Base-by-base conservation (phyloP, 2,329 filamentous ascomycete species). In the Sporothrix luriei region DNA sequence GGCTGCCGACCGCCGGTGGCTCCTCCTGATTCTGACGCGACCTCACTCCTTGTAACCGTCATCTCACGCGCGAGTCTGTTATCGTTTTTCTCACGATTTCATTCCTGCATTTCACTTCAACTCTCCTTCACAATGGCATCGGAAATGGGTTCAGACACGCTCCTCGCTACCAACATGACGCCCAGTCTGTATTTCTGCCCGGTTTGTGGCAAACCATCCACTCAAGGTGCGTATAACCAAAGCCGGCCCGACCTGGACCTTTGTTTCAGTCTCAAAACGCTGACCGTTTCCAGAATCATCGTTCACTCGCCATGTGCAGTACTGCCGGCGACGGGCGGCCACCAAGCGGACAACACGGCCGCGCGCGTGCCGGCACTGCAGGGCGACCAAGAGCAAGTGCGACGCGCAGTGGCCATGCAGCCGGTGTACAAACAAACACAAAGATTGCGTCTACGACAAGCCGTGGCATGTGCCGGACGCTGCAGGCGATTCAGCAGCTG, bases 361-460 rank as follows among this genome's bases (percentile, higher is more conserved):
- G 16, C 68, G 65, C 24, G 72, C 72, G 9, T 72, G 72, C 59
- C 66, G 61, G 16, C 54, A 64, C 19, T 73, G 72, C 38, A 51
- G 71, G 4, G 48, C 38, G 49, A 68, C 68, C 54, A 73, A 73
- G 54, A 69, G 33, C 49, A 73, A 73, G 21, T 73, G 72, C 52
- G 72, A 73, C 57, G 66, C 69, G 19, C 49, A 70, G 59, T 61
- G 19, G 55, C 71, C 72, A 14, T 73, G 72, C 65, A 67, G 68
- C 4, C 71, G 72, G 4, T 73, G 72, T 29, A 54, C 59, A 11
- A 66, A 29, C 29, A 61, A 52, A 38, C 40, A 71, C 3, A 46
- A 52, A 51, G 9, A 54, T 19, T 73, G 72, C 54, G 14, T 54
- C 10, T 73, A 73, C 55, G 69, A 52, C 49, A 72, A 69, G 21